Base-by-base conservation (phyloP, 176 grass and related monocot species). In the Ensete ventricosum region DNA sequence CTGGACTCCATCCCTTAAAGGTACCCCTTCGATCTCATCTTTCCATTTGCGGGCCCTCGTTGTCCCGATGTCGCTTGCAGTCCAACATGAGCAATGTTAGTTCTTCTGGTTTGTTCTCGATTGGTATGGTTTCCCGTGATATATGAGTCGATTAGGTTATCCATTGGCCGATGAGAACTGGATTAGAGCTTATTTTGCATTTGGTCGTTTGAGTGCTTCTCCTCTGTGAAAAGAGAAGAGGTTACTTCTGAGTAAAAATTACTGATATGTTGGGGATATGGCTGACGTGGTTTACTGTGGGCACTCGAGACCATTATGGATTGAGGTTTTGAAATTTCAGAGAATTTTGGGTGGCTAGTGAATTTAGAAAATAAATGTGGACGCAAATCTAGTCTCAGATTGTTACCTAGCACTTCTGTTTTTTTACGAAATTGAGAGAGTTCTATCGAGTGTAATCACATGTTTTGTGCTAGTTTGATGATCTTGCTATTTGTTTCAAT, bases 1-100 rank as follows among this genome's bases (percentile, higher is more conserved):
- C 86, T 43, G 88, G 91, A 27, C 84, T 89, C 66, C 96, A 99
- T 77, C 91, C 95, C 20, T 86, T 99, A 55, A 99, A 92, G 83
- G 96, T 99, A 22, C 13, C 29, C 57, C 58, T 73, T 69, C 9
- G 1, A 72, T 78, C 13, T 54, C 26, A 34, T 27, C n/a, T 64
- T 49, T 71, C 24, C 48, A 65, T 34, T 48, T 64, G 6, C 14
- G 16, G 12, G 43, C 34, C 34, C 4, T 43, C 4, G 4, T 43
- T 43, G 34, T 4, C 34, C 3, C 34, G 34, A 43, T 43, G 34
- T 6, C 34, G 34, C 4, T 43, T 43, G 34, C 34, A 43, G 34
- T 43, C 34, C 34, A 43, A 43, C 34, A 43, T 43, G 34, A 43
- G 34, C 3, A 16, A 16, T 19, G 21, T 20, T n/a, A 1, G 5